Conservation (phyloP, 2,329 filamentous ascomycete genomes). For the Didymellaceae sp. region DNA sequence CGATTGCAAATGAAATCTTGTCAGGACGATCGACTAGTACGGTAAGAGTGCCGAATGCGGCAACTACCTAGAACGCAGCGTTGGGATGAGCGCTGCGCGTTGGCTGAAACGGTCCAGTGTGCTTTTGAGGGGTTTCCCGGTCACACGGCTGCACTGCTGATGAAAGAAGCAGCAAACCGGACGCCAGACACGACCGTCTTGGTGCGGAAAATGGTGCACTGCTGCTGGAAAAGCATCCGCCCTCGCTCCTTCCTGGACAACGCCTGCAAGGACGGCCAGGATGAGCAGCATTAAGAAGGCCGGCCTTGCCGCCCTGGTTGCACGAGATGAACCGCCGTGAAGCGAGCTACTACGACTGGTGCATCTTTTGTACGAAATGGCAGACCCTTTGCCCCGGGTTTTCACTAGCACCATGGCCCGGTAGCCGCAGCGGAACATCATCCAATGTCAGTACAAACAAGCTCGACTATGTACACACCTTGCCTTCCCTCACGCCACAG, state of each 20-base stretch:
- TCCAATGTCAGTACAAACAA: not conserved
- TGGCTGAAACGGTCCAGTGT: conserved; percentile 13
- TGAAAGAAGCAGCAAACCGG: conserved; percentile 1
- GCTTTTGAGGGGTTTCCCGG: conserved; percentile 3
- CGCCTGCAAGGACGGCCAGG: conserved; percentile 16
- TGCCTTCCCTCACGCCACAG: conserved; percentile 3
- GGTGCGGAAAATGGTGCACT: conserved; percentile 2
- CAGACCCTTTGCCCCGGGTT: conserved; percentile 15
- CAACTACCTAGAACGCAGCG: conserved; percentile 17
- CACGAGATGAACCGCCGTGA: conserved; percentile 16
- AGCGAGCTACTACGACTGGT: conserved; percentile 14
- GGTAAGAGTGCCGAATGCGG: conserved; percentile 9
- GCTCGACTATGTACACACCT: conserved; percentile 2
- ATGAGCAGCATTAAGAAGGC: conserved; percentile 8
- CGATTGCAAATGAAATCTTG: conserved; percentile 34
- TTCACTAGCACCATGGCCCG: conserved; percentile 4
- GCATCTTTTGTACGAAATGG: conserved; percentile 6
- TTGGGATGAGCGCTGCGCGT: conserved; percentile 7
- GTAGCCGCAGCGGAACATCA: conserved; percentile 15
- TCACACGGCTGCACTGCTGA: conserved; percentile 8
- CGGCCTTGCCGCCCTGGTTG: conserved; percentile 9
- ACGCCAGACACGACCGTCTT: not conserved
- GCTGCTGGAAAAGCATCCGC: conserved; percentile 3
- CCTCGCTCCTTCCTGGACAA: conserved; percentile 1
- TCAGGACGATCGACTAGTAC: conserved; percentile 20